Conservation (phyloP, 2,329 filamentous ascomycete species). For the Spiromastix sp. region DNA sequence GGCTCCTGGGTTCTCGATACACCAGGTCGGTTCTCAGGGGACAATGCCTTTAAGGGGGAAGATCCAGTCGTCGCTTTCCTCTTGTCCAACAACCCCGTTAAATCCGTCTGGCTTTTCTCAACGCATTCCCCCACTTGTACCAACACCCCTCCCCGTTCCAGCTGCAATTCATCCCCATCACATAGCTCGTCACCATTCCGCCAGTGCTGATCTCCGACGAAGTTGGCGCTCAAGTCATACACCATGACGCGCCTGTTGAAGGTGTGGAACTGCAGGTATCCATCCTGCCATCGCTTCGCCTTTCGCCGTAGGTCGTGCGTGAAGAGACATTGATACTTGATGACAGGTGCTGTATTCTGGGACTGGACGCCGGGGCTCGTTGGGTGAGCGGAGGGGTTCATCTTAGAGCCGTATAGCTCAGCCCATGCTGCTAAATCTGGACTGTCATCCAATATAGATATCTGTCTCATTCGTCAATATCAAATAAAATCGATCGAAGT, state of each 20-base stretch:
- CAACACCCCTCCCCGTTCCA: conserved; percentile 67
- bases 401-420: too few relatives aligned
- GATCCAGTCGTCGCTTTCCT: conserved; percentile 36
- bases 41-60: conserved; percentile 17
- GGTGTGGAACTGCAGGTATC: conserved; percentile 72
- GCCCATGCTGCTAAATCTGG: too few relatives aligned
- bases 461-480: too few relatives aligned
- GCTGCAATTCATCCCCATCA: conserved; percentile 70
- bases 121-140: conserved; percentile 71
- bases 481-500: too few relatives aligned
- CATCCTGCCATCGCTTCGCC: conserved; percentile 90
- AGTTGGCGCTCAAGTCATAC: conserved; percentile 70
- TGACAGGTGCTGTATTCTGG: conserved; percentile 61
- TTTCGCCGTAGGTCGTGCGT: conserved; percentile 78
- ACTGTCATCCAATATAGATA: too few relatives aligned
- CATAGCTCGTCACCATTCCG: conserved; percentile 56
- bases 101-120: conserved; percentile 64
- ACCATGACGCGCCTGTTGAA: conserved; percentile 91
- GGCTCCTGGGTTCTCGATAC: conserved; percentile 22
- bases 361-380: conserved; percentile 36
- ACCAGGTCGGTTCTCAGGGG: conserved; percentile 34
- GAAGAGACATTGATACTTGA: conserved; percentile 78
- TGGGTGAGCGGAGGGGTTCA: conserved; percentile 14
- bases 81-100: conserved; percentile 65
- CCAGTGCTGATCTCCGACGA: conserved; percentile 78